These are phyloP conservation scores for Chenopodium album DNA, from an alignment of 148 eudicot genomes.

Conservation along the genomic window DNA sequence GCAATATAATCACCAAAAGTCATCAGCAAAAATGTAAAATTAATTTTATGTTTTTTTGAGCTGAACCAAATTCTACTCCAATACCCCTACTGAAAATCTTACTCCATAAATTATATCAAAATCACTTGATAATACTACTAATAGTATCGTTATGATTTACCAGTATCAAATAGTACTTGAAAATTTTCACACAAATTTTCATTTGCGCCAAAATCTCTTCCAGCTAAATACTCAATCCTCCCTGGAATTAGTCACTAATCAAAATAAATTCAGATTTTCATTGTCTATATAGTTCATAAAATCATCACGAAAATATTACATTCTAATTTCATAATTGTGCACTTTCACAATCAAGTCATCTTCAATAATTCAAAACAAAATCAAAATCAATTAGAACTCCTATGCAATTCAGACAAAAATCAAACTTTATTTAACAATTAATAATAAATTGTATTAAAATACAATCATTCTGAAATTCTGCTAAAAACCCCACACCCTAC, in stretches of 20 bases:
- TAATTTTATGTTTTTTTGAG: neutral
- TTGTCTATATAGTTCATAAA: neutral
- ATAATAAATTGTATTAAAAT: neutral
- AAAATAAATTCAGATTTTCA: neutral
- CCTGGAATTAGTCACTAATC: neutral
- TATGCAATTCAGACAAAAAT: neutral
- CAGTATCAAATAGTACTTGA: neutral
- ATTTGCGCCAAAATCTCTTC: neutral
- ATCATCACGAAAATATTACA: neutral
- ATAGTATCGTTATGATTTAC: neutral
- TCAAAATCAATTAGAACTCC: neutral
- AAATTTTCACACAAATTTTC: neutral
- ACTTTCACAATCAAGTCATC: neutral
- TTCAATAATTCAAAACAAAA: neutral
- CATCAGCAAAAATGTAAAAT: neutral
- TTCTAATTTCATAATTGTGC: neutral
- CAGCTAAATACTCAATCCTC: neutral
- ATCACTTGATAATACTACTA: neutral
- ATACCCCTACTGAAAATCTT: neutral
- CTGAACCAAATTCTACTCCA: neutral
- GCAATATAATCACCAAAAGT: neutral
- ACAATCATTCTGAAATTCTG: too few relatives aligned
- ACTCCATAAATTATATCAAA: too few relatives aligned
- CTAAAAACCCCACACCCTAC: too few relatives aligned
- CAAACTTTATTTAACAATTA: neutral